phyloP scores from a whole-genome alignment of 306 rosid species.

The Psophocarpus tetragonolobus region DNA sequence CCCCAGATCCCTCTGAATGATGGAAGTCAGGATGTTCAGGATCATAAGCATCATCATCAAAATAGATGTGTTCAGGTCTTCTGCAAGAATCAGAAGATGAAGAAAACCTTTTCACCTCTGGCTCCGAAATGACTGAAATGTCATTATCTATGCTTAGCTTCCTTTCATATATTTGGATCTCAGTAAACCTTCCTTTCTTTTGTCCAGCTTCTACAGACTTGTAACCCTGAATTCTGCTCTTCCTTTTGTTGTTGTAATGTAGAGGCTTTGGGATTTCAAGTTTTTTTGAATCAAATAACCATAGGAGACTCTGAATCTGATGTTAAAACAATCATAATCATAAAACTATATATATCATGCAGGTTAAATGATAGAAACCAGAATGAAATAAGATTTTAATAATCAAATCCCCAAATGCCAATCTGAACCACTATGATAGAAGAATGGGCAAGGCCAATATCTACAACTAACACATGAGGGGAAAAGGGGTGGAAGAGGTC shows the following conservation, averaged over 20 bases:
- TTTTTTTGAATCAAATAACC: slow-evolving; percentile 39
- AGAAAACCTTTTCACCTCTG: slow-evolving; percentile 17
- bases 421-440: background rate
- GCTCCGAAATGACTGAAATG: slow-evolving; percentile 2
- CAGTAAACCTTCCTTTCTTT: slow-evolving; percentile 16
- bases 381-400: background rate
- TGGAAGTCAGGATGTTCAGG: slow-evolving; percentile 39
- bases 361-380: background rate
- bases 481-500: too few species aligned
- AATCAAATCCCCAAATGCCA: background rate
- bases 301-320: slow-evolving; percentile 47
- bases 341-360: background rate
- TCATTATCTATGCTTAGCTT: slow-evolving; percentile 2
- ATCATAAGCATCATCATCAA: slow-evolving; percentile 28
- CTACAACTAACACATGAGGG: too few species aligned
- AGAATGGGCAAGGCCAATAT: background rate
- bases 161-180: slow-evolving; percentile 19
- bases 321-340: slow-evolving; percentile 22
- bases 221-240: background rate
- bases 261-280: background rate
- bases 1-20: background rate
- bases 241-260: background rate
- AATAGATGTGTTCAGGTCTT: slow-evolving; percentile 19
- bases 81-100: slow-evolving; percentile 12
- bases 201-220: background rate